Percentiles rank a stretch among this genome's conserved stretches.
phyloP scores from a whole-genome alignment of 1,284 basidiomycete genomes.

The Moesziomyces sp. region DNA sequence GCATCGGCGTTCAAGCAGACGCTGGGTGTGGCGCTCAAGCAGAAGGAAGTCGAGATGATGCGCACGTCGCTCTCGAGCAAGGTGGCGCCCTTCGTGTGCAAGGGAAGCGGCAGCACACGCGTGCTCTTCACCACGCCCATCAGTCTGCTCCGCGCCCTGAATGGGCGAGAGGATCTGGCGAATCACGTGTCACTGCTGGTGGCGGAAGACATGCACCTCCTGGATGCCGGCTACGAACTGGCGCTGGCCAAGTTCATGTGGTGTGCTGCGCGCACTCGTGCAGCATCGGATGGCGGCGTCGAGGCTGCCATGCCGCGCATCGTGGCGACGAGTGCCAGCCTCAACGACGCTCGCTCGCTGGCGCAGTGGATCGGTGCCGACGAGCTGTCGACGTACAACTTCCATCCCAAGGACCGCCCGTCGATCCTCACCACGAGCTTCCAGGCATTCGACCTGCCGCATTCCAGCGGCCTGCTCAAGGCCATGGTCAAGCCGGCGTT shows the following conservation, averaged over 20 bases:
- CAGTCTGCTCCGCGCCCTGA: constrained; percentile 63
- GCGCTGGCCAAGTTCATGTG: constrained; percentile 73
- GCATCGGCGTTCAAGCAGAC: constrained; percentile 16
- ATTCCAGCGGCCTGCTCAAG: constrained; percentile 87
- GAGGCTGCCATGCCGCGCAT: constrained; percentile 71
- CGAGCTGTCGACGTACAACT: constrained; percentile 77
- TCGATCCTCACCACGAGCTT: constrained; percentile 78
- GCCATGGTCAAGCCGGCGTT: constrained; percentile 92
- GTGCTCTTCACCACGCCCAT: constrained; percentile 68
- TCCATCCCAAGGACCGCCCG: constrained; percentile 84
- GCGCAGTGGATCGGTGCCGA: constrained; percentile 85
- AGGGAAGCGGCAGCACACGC: constrained; percentile 11
- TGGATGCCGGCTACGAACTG: constrained; percentile 86
- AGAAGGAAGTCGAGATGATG: constrained; percentile 30
- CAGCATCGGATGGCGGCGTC: background rate
- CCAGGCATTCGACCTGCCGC: constrained; percentile 85
- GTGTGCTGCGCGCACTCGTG: constrained; percentile 6
- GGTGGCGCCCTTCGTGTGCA: constrained; percentile 18
- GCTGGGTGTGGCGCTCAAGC: constrained; percentile 20
- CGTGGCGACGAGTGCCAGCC: constrained; percentile 81
- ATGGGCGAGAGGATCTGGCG: constrained; percentile 16
- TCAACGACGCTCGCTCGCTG: constrained; percentile 83
- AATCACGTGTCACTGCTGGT: constrained; percentile 73
- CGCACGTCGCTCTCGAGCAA: constrained; percentile 28
- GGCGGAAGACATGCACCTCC: constrained; percentile 85